Evolutionary conservation across 352 stramenopile species (phyloP), one percentile per base, ranked within the genome.

Genomic region (Globisporangium acanthophoron): DNA sequence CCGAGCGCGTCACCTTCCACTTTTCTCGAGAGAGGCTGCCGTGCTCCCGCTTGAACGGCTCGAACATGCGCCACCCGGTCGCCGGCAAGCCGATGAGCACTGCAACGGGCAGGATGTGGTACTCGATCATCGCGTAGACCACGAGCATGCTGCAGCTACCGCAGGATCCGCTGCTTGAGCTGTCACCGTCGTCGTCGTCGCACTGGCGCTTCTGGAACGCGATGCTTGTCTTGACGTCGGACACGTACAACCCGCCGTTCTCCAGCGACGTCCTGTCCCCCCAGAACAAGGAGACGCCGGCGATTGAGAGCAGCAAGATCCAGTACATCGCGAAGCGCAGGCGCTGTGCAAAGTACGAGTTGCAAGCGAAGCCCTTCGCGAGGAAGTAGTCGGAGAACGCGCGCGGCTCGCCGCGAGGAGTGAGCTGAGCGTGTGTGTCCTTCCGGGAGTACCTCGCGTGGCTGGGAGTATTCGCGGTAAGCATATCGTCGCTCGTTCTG

Each of bases 291-390:
- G 72, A 46, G 46, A 92, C 74, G 24, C 78, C 81, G 20, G 55
- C 39, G 11, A 77, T 52, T 5, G 77, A 68, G 33, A 92, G 37
- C 4, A 59, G 33, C 7, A 71, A 46, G 24, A 94, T 56, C 18
- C 74, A 56, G 9, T 89, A 41, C 56, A 74, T 78, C 41, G 66
- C 71, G 58, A 77, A 59, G 27, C 73, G 71, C 50, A 94, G 65
- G 0, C 79, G 70, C 61, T 81, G 72, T 20, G 76, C 83, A 67
- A 94, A 94, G 64, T 90, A 94, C 71, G 85, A 91, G 62, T 94
- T 94, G 40, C 58, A 58, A 4, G 73, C 73, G 64, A 85, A 91
- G 11, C 74, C 76, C 2, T 69, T 20, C 13, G 71, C 69, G 21
- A 89, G 67, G 44, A 85, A 80, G 24, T 65, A 61, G 29, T 51